phyloP scores from a whole-genome alignment of 2,329 filamentous ascomycete species.

The Pseudogymnoascus sp. region DNA sequence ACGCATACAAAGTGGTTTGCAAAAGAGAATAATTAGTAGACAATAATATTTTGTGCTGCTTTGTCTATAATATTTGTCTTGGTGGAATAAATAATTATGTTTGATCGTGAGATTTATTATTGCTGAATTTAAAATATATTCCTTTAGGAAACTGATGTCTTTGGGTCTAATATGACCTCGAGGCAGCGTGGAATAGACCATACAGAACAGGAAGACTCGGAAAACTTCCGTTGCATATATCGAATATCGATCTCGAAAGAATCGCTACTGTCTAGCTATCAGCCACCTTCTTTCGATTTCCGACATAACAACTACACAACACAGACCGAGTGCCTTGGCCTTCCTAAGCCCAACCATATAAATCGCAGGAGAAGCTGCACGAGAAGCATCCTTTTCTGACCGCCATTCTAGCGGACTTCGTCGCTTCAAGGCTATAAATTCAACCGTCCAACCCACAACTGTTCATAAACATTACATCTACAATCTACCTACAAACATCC shows the following conservation, averaged over 20 bases:
- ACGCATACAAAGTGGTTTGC: not conserved
- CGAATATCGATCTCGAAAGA: not conserved
- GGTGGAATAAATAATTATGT: not conserved
- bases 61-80: not conserved
- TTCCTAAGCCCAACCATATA: not conserved
- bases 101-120: not conserved
- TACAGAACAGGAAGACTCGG: not conserved
- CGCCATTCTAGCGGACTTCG: not conserved
- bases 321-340: not conserved
- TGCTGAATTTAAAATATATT: not conserved
- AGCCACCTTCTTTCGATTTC: not conserved
- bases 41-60: not conserved
- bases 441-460: not conserved
- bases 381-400: not conserved
- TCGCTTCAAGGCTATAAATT: constrained; percentile 1
- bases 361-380: not conserved
- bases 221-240: not conserved
- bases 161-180: not conserved
- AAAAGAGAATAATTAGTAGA: not conserved
- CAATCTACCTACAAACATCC: not conserved
- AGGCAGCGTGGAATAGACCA: not conserved
- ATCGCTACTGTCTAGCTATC: not conserved
- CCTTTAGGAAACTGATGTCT: not conserved
- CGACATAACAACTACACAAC: not conserved
- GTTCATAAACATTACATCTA: not conserved